Percentiles rank a stretch among this genome's conserved stretches.
Evolutionary conservation across 192 early-diverging fungal species (phyloP).

Genomic region (Phlyctochytrium planicorne): DNA sequence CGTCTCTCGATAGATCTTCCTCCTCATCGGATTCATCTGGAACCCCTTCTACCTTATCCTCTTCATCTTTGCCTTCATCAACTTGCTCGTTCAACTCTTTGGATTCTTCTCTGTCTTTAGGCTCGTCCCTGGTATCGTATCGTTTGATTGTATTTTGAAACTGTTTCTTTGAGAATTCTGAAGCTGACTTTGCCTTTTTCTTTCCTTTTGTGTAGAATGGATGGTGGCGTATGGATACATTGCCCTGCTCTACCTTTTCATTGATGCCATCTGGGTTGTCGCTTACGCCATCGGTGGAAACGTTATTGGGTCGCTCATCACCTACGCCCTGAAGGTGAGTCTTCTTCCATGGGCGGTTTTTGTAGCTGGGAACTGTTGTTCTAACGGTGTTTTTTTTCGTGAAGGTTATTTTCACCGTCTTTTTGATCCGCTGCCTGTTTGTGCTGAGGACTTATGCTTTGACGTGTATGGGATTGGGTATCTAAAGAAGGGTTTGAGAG

Average conservation of each 20-base stretch:
- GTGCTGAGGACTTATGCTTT: slow-evolving; percentile 13
- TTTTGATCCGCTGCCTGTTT: slow-evolving; percentile 13
- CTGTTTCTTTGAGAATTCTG: not conserved
- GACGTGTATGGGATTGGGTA: slow-evolving; percentile 9
- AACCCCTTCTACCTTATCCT: slow-evolving; percentile 14
- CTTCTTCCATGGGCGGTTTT: not conserved
- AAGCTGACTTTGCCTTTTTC: not conserved
- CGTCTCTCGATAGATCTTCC: not conserved
- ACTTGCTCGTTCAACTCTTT: slow-evolving; percentile 3
- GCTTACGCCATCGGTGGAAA: slow-evolving; percentile 2
- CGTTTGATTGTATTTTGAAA: slow-evolving; percentile 3
- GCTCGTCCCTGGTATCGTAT: slow-evolving; percentile 18
- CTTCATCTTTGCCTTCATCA: slow-evolving; percentile 5
- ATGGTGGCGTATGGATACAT: slow-evolving; percentile 13
- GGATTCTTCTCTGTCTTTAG: slow-evolving; percentile 17
- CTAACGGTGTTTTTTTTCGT: not conserved
- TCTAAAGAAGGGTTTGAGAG: no score
- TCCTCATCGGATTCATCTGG: slow-evolving; percentile 6
- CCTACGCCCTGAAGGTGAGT: not conserved
- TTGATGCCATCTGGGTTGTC: slow-evolving; percentile 8
- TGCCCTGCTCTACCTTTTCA: slow-evolving; percentile 3
- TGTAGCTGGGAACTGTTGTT: not conserved
- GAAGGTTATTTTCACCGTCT: slow-evolving; percentile 12
- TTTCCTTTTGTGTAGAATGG: not conserved
- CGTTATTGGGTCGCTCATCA: not conserved